Evolutionary conservation across 2,329 filamentous ascomycete species (phyloP).

Genomic region (Penicillium frequentans): DNA sequence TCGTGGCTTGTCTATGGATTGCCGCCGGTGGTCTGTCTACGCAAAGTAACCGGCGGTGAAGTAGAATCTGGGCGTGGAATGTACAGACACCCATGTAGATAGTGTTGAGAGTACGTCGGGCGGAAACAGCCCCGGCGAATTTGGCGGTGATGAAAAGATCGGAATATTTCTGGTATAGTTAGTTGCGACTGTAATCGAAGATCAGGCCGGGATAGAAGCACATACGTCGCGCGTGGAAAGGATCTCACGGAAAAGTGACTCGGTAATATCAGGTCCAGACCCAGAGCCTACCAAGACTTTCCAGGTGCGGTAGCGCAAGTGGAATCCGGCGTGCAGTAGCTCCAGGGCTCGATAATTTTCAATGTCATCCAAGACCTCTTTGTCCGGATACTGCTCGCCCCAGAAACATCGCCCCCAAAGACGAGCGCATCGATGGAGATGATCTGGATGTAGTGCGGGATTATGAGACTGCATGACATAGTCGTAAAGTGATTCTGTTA

Average conservation of each 20-base stretch:
- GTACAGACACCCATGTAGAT: constrained; percentile 35
- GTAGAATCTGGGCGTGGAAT: constrained; percentile 36
- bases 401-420: constrained; percentile 39
- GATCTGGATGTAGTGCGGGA: constrained; percentile 33
- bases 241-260: constrained; percentile 27
- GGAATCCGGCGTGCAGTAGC: constrained; percentile 31
- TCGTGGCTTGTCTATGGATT: constrained; percentile 29
- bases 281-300: constrained; percentile 24
- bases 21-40: constrained; percentile 15
- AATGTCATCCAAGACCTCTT: constrained; percentile 39
- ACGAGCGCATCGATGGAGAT: constrained; percentile 34
- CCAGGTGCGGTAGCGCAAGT: constrained; percentile 32
- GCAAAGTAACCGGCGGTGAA: constrained; percentile 33
- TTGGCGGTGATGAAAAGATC: constrained; percentile 38
- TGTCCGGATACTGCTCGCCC: constrained; percentile 38
- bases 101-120: constrained; percentile 35
- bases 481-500: constrained; percentile 33
- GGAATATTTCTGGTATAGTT: constrained; percentile 31
- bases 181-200: background rate
- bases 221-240: constrained; percentile 26
- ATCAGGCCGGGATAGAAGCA: background rate
- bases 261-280: constrained; percentile 15
- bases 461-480: constrained; percentile 34
- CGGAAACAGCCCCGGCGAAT: constrained; percentile 28
- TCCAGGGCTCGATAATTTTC: constrained; percentile 39